phyloP scores from a whole-genome alignment of 805 yeast genomes.

The Candida takata region DNA sequence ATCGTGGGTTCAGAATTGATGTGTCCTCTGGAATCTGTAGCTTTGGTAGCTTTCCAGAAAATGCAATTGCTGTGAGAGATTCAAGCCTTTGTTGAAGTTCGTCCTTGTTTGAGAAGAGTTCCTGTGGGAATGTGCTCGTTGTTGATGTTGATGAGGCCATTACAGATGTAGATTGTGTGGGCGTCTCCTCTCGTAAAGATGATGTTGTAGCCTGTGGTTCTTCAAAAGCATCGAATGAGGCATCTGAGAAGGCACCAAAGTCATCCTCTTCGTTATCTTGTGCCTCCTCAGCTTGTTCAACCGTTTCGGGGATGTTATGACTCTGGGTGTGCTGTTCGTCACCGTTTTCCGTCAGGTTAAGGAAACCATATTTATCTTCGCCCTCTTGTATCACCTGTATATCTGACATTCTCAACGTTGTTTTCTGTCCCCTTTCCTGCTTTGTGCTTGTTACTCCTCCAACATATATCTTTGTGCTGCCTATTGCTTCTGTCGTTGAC shows the following conservation, averaged over 20 bases:
- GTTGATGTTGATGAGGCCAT: not conserved
- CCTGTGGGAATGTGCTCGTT: conserved; percentile 11
- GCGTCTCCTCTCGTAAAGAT: too few relatives aligned
- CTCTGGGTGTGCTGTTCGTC: too few relatives aligned
- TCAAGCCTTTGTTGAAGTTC: conserved; percentile 6
- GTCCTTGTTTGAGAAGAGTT: conserved; percentile 7
- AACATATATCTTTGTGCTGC: too few relatives aligned
- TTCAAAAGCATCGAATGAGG: conserved; percentile 28
- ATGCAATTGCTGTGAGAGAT: conserved; percentile 7
- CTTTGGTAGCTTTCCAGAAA: conserved; percentile 6
- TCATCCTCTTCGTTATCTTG: conserved; percentile 23
- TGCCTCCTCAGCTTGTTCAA: not conserved
- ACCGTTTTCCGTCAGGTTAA: too few relatives aligned
- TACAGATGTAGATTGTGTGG: not conserved
- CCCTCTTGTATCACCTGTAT: too few relatives aligned
- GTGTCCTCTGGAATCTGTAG: conserved; percentile 8
- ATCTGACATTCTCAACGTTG: too few relatives aligned
- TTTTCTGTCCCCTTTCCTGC: too few relatives aligned
- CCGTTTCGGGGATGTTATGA: too few relatives aligned
- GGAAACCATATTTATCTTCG: too few relatives aligned
- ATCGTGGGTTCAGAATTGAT: conserved; percentile 26
- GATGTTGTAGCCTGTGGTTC: conserved; percentile 14
- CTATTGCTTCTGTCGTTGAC: too few relatives aligned
- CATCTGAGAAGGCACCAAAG: conserved; percentile 29
- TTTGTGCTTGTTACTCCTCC: too few relatives aligned